phyloP scores from a whole-genome alignment of 345 rosid species.

The Citropsis articulata region DNA sequence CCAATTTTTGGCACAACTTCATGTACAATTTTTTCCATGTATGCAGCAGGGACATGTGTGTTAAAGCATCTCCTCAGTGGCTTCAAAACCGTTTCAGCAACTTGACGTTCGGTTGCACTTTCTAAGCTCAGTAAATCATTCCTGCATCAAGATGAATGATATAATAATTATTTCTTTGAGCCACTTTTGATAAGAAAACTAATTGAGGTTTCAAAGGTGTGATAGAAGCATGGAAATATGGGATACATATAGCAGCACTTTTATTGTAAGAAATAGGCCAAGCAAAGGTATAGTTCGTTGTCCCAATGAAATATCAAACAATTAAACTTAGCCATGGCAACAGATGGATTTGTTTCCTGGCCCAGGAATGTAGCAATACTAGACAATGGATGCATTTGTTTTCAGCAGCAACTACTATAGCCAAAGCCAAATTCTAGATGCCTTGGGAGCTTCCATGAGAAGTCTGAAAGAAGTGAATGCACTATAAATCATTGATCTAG shows the following conservation, averaged over 20 bases:
- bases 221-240: background rate
- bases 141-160: slow-evolving; percentile 4
- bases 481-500: background rate
- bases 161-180: background rate
- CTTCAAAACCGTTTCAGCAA: slow-evolving; percentile 8
- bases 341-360: background rate
- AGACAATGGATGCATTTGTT: background rate
- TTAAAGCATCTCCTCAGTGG: slow-evolving; percentile 13
- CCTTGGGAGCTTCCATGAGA: background rate
- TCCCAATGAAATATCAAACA: background rate
- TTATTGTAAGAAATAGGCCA: background rate
- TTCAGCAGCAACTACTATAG: background rate
- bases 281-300: background rate
- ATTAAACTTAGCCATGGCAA: background rate
- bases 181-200: background rate
- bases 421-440: background rate
- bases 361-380: background rate
- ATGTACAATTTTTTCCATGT: slow-evolving; percentile 12
- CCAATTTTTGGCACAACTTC: slow-evolving; percentile 5
- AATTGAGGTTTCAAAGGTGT: background rate
- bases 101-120: background rate
- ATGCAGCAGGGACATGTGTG: background rate
- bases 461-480: background rate
- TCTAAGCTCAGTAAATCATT: background rate
- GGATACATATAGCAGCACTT: background rate